Conservation (phyloP, 2,329 filamentous ascomycete genomes). For the Colletotrichum camelliae region DNA sequence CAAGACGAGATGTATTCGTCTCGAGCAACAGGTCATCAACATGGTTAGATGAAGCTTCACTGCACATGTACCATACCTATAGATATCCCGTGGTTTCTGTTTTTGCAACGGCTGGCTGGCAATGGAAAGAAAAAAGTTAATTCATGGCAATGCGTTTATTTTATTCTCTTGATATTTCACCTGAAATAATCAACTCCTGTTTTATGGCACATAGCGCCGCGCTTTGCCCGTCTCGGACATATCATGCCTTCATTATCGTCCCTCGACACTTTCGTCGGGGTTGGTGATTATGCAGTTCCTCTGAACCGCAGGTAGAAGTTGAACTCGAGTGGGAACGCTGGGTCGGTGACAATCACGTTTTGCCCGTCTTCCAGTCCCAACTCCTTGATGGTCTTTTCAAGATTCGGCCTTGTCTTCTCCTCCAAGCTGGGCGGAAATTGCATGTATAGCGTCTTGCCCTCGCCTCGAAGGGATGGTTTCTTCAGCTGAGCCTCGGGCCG, state of each 20-base stretch:
- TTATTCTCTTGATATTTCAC: neutral
- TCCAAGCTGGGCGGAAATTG: slow-evolving; percentile 82
- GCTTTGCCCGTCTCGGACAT: neutral
- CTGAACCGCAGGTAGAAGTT: slow-evolving; percentile 60
- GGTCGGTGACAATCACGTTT: slow-evolving; percentile 90
- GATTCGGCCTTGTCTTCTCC: slow-evolving; percentile 82
- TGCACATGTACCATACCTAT: slow-evolving; percentile 20
- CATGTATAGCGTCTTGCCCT: slow-evolving; percentile 89
- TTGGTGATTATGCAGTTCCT: slow-evolving; percentile 15
- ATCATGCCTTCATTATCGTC: slow-evolving; percentile 13
- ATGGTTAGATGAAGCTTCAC: slow-evolving; percentile 56
- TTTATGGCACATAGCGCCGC: neutral
- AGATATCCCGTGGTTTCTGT: slow-evolving; percentile 21
- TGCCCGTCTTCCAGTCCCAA: slow-evolving; percentile 78
- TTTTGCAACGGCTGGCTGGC: slow-evolving; percentile 15
- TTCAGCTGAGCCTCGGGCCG: slow-evolving; percentile 92
- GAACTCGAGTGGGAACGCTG: slow-evolving; percentile 80
- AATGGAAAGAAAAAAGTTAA: slow-evolving; percentile 20
- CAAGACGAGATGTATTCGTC: slow-evolving; percentile 80
- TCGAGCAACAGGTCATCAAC: slow-evolving; percentile 73
- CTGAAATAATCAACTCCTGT: neutral
- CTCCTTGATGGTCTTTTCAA: slow-evolving; percentile 78
- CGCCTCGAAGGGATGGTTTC: slow-evolving; percentile 82
- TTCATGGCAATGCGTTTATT: neutral
- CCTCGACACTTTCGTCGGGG: neutral